Evolutionary conservation across 1,284 basidiomycete genomes (phyloP), one percentile per base, ranked within the genome.

Genomic region (Sporisorium exsertum): DNA sequence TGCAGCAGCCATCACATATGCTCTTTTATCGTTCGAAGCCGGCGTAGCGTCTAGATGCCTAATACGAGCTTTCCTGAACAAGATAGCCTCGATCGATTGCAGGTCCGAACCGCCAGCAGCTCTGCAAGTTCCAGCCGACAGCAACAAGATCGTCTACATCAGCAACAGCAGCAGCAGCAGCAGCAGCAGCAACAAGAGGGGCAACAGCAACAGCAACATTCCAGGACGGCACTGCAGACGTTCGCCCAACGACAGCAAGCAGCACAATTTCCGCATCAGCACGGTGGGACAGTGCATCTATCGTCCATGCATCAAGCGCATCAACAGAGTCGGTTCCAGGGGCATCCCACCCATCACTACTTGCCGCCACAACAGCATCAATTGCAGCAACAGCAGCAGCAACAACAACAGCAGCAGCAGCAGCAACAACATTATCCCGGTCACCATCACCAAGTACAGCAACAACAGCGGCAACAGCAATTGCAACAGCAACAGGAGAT

Each of bases 261-360:
- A 40, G n/a, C 58, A 37, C 27, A 33, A 40, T 7, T 26, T 42
- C n/a, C 45, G 22, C 56, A 54, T 8, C 42, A 37, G 18, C 58
- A 53, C 29, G 22, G 55, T 13, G 54, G 33, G 24, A 9, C 45
- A 22, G 32, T 20, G 0, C 47, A 32, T 33, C 20, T 16, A 18
- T 33, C 56, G 13, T 43, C 59, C 26, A 72, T 72, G 69, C 54
- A 62, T 42, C 55, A 46, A 42, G 33, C 63, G 15, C 40, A 46
- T 24, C 58, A 64, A 18, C 62, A 59, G 20, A 47, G 32, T 9
- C 58, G 58, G 43, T 15, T 42, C 22, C 52, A 53, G 5, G 47
- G 24, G 29, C 59, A 66, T 32, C 63, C 52, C 33, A 42, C 35
- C 29, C 32, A 52, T 20, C 46, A 42, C n/a, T 56, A 56, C 35